phyloP scores from a whole-genome alignment of 768 basidiomycete species.

The Boletus tylopilopsis region DNA sequence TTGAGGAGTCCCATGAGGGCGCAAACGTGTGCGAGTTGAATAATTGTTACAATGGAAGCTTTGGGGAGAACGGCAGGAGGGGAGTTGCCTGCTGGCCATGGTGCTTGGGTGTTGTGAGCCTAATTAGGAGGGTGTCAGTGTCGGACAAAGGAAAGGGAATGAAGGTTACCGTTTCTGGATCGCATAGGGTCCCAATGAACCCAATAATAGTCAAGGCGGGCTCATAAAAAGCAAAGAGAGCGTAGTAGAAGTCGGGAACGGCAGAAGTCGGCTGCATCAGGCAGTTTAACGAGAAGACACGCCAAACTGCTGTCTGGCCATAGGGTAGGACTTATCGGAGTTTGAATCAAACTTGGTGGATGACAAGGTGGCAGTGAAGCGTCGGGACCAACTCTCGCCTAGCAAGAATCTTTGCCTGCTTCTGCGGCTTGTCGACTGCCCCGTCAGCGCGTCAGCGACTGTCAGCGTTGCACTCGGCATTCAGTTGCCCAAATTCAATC shows the following conservation, averaged over 20 bases:
- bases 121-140: constrained; percentile 28
- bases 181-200: constrained; percentile 60
- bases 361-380: too few relatives aligned
- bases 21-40: constrained; percentile 77
- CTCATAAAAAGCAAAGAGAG: constrained; percentile 71
- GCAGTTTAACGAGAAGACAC: too few relatives aligned
- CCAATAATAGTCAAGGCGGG: constrained; percentile 63
- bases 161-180: constrained; percentile 57
- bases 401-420: too few relatives aligned
- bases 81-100: constrained; percentile 51
- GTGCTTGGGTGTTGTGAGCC: constrained; percentile 74
- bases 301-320: not conserved
- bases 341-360: too few relatives aligned
- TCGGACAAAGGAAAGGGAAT: not conserved
- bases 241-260: constrained; percentile 69
- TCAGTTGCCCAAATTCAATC: too few relatives aligned
- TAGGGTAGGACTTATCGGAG: too few relatives aligned
- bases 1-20: constrained; percentile 71
- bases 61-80: constrained; percentile 50
- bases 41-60: constrained; percentile 64
- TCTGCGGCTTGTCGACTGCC: too few relatives aligned
- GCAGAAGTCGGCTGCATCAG: constrained; percentile 51
- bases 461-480: too few relatives aligned
- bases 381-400: too few relatives aligned
- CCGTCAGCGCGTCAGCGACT: too few relatives aligned